These are phyloP conservation scores for Xylaria venustula DNA, from an alignment of 495 filamentous ascomycete species.

Conservation along the genomic window DNA sequence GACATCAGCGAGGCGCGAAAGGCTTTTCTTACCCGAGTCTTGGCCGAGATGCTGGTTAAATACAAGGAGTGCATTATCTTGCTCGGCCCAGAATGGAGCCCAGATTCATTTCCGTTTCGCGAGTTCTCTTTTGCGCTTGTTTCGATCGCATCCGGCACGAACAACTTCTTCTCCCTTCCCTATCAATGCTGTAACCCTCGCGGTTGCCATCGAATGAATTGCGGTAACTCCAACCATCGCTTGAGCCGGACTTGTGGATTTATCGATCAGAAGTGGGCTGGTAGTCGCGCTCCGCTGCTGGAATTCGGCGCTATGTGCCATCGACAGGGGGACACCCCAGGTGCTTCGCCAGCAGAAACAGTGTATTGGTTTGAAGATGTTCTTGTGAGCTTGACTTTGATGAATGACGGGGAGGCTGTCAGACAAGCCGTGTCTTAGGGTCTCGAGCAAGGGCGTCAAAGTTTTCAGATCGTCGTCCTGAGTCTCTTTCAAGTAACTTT, in stretches of 20 bases:
- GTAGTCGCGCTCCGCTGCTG: not conserved
- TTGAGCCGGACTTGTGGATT: too few species aligned
- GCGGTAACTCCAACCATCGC: too few species aligned
- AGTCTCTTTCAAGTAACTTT: not conserved
- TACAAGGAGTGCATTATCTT: not conserved
- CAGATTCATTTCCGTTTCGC: constrained; percentile 1
- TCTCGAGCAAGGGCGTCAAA: not conserved
- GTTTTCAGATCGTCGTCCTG: not conserved
- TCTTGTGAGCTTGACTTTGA: not conserved
- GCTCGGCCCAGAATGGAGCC: not conserved
- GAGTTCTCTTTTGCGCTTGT: not conserved
- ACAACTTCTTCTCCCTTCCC: not conserved
- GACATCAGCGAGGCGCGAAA: not conserved
- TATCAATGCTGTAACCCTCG: not conserved
- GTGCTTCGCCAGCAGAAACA: not conserved
- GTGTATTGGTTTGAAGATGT: not conserved
- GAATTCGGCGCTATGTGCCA: not conserved
- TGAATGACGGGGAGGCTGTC: not conserved
- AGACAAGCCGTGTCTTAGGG: not conserved
- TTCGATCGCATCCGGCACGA: not conserved
- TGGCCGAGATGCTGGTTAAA: not conserved
- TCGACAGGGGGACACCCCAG: not conserved
- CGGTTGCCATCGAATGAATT: too few species aligned
- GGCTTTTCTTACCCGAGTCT: not conserved
- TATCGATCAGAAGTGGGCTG: not conserved